Evolutionary conservation across 495 filamentous ascomycete genomes (phyloP), one percentile per base, ranked within the genome.

Genomic region (Xylaria curta): DNA sequence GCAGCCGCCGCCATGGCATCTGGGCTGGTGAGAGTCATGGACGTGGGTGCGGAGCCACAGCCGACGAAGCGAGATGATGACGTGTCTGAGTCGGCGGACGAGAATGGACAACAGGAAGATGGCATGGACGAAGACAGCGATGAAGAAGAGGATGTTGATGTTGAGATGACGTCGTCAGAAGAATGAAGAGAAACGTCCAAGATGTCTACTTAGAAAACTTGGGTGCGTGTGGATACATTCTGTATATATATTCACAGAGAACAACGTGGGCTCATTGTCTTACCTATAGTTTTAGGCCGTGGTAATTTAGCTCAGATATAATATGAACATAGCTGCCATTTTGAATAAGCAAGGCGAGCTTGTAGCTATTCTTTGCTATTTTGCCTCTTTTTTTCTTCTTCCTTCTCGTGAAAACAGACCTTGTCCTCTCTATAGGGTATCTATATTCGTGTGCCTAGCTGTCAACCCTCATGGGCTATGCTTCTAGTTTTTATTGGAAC

Each of bases 1-100:
- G 85, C 84, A 26, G 85, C 86, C 31, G 85, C 81, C 53, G 83
- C 85, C 24, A 85, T 85, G 83, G 85, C 76, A 3, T 86, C 84
- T 15, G 85, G 85, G 1, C 53, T 87, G 60, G 75, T 87, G 31
- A 80, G 81, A 61, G 75, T 86, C 7, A 83, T 85, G 79, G 84
- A 87, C 53, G 72, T 86, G 17, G 85, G 85, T 6, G 75, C 85
- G 31, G 72, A 70, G 51, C 66, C 70, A 51, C 56, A 66, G 10
- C 0, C 42, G 13, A 68, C 51, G 42, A 49, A 73, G 59, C 53
- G 69, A 40, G 58, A 62, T 46, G 71, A 71, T 24, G 54, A 65
- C 4, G 10, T 31, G 3, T 24, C 36, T 36, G 69, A 44, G 38
- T 2, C 33, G 19, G 68, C 64, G 7, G 56, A 28, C 46, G 69